Base-by-base conservation (phyloP, 371 early-diverging fungal species). In the Circinella minor region DNA sequence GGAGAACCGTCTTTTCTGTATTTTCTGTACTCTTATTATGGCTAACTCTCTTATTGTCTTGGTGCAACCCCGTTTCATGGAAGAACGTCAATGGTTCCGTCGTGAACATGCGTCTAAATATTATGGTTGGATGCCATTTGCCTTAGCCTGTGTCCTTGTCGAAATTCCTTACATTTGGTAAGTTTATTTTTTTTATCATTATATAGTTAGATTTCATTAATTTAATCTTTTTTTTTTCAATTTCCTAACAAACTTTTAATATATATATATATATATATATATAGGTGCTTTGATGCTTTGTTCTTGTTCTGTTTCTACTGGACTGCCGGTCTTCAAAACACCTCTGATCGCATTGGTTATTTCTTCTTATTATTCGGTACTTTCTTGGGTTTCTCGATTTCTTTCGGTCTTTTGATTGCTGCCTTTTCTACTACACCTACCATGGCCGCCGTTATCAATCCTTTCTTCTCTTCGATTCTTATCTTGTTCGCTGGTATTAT, bases 401-500 rank as follows among this genome's bases (percentile, higher is more conserved):
- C 91, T 17, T 86, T 92, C 63, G 92, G 95, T 70, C 79, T 79
- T 71, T 73, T 75, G 65, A 83, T 83, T 74, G 84, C 84, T 51
- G 76, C 84, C 36, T 81, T 83, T 76, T 83, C 84, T 4, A 76
- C 71, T 20, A 81, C 84, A 34, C 89, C 87, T 54, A 86, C 88
- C 37, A 88, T 95, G 74, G 91, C 93, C 20, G 86, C 91, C 8
- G 79, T 93, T 39, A 71, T 92, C 74, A 90, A 90, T 51, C 92
- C 94, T 5, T 89, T 93, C 74, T 86, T 92, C 65, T 86, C 90
- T 39, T 85, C 92, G 2, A 81, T 91, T 57, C 80, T 92, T 72
- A 86, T 88, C 71, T 72, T 94, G 70, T 92, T 91, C 79, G 88
- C 89, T 54, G 93, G 93, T 81, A 85, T 92, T 51, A 86, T 92